These are phyloP conservation scores for Fonsecaea monophora DNA, from an alignment of 2,329 filamentous ascomycete genomes.

Conservation along the genomic window DNA sequence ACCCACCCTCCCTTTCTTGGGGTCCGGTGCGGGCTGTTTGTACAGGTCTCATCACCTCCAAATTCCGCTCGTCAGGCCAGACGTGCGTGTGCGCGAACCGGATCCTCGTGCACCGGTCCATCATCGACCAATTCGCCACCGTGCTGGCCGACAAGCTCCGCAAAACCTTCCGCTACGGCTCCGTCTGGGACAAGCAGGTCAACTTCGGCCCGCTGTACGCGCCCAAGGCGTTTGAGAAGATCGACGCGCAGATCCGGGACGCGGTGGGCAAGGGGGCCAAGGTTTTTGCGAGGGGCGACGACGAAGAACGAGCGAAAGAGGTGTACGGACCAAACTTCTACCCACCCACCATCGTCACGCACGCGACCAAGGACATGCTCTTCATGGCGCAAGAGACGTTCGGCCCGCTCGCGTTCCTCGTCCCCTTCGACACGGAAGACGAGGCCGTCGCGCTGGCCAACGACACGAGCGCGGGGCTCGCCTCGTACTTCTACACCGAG, in stretches of 20 bases:
- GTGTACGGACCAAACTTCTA: constrained; percentile 79
- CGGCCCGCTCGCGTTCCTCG: constrained; percentile 75
- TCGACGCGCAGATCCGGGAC: constrained; percentile 79
- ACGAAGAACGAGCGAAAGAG: neutral
- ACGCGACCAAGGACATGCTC: constrained; percentile 77
- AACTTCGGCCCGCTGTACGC: constrained; percentile 87
- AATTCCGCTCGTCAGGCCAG: constrained; percentile 70
- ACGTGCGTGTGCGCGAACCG: constrained; percentile 91
- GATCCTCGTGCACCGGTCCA: constrained; percentile 81
- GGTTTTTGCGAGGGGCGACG: constrained; percentile 55
- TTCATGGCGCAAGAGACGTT: constrained; percentile 95
- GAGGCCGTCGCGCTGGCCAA: constrained; percentile 46
- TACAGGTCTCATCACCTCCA: constrained; percentile 29
- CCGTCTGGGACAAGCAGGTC: constrained; percentile 75
- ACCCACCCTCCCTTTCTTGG: too few species aligned
- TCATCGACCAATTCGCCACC: constrained; percentile 82
- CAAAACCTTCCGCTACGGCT: constrained; percentile 71
- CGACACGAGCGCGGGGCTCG: constrained; percentile 43
- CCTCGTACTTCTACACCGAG: constrained; percentile 55
- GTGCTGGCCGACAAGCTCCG: constrained; percentile 64
- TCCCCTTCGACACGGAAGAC: constrained; percentile 59
- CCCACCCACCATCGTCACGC: constrained; percentile 77
- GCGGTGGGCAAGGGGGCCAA: constrained; percentile 80
- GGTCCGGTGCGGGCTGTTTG: too few species aligned
- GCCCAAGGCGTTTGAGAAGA: constrained; percentile 73